Conservation (phyloP, 2,329 filamentous ascomycete species). For the Claviceps maximensis region DNA sequence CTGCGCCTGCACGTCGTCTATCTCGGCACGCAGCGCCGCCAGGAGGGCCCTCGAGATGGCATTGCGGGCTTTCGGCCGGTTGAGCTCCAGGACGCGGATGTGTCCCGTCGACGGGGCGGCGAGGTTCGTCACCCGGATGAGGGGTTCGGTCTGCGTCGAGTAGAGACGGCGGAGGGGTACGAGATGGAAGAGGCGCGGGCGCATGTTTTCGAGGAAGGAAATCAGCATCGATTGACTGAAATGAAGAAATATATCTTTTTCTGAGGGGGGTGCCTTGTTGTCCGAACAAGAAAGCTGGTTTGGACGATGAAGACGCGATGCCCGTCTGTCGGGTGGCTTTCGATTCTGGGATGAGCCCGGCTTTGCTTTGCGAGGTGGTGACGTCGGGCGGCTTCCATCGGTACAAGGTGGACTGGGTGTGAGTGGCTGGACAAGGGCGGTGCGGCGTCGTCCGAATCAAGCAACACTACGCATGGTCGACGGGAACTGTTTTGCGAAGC, state of each 20-base stretch:
- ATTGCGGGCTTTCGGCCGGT: constrained; percentile 75
- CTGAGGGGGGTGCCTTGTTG: no score
- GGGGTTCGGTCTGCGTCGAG: constrained; percentile 27
- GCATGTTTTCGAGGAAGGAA: no score
- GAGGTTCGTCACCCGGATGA: constrained; percentile 60
- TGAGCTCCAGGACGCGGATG: constrained; percentile 79
- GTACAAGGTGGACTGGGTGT: neutral
- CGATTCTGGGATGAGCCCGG: no score
- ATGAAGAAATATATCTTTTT: no score
- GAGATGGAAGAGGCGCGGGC: constrained; percentile 18
- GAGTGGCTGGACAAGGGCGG: no score
- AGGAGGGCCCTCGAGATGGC: constrained; percentile 76
- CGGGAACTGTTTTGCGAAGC: no score
- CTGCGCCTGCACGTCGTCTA: constrained; percentile 56
- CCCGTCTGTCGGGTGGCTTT: no score
- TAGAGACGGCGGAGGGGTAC: constrained; percentile 20
- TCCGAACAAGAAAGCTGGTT: no score
- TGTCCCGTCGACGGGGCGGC: constrained; percentile 68
- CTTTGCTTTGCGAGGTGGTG: neutral
- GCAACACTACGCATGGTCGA: no score
- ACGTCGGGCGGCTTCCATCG: constrained; percentile 4
- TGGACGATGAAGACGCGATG: no score
- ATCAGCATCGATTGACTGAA: no score
- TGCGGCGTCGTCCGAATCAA: no score
- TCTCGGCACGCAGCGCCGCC: constrained; percentile 53